A percentile compares a stretch with the other conserved stretches of the same genome.
These are phyloP conservation scores for Lentinula novae-zelandiae DNA, from an alignment of 1,284 basidiomycete genomes.

Conservation along the genomic window DNA sequence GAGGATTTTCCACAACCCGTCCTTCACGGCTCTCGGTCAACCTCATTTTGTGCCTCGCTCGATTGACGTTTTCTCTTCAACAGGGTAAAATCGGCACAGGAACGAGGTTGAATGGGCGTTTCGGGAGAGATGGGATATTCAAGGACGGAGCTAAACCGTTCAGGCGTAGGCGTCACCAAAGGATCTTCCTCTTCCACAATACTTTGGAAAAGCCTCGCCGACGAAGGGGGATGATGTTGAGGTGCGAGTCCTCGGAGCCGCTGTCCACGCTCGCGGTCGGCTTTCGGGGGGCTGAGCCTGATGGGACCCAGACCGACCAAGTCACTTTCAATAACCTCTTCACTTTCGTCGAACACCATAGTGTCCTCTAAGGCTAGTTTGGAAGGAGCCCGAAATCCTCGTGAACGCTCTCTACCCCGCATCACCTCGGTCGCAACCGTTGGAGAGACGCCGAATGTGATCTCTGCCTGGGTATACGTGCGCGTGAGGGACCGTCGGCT, in stretches of 20 bases:
- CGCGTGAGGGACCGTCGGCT: not conserved
- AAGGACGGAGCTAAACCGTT: not conserved
- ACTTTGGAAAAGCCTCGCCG: not conserved
- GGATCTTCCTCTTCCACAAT: not conserved
- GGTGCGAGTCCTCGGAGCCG: not conserved
- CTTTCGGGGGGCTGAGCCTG: not conserved
- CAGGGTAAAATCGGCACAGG: not conserved
- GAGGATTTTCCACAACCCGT: not conserved
- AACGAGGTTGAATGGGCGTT: not conserved
- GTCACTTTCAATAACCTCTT: slow-evolving; percentile 5
- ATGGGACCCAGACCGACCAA: not conserved
- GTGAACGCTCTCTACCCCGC: slow-evolving; percentile 3
- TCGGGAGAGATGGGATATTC: not conserved
- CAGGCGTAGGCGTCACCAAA: slow-evolving; percentile 8
- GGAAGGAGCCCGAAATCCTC: not conserved
- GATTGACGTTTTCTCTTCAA: slow-evolving; percentile 7
- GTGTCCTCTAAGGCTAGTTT: not conserved
- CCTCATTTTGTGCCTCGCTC: not conserved
- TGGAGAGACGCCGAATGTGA: slow-evolving; percentile 8
- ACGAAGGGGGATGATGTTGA: not conserved
- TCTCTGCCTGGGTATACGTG: slow-evolving; percentile 1
- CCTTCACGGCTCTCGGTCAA: not conserved
- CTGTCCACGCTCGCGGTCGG: not conserved
- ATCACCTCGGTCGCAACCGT: not conserved
- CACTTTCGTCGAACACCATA: not conserved